These are phyloP conservation scores for Canavalia gladiata DNA, from an alignment of 306 rosid species.

Conservation along the genomic window DNA sequence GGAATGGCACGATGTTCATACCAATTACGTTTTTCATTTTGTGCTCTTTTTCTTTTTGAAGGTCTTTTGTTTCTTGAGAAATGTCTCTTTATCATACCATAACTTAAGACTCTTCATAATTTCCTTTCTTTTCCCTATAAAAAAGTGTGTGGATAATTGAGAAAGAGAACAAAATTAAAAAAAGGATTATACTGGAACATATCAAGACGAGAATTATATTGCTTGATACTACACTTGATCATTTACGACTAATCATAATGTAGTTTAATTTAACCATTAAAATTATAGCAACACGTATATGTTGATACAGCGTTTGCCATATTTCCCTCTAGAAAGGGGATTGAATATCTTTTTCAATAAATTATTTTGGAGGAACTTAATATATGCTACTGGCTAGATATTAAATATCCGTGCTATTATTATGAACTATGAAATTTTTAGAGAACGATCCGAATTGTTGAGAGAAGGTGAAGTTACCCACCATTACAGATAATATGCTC, in stretches of 20 bases:
- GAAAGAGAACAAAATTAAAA: background rate
- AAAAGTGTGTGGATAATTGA: background rate
- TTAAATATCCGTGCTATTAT: background rate
- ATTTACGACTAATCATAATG: too few species aligned
- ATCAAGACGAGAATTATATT: too few species aligned
- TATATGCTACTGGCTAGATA: background rate
- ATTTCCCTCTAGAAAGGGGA: background rate
- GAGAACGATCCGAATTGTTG: background rate
- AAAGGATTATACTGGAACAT: too few species aligned
- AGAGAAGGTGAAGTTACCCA: background rate
- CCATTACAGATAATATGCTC: background rate
- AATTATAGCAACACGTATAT: too few species aligned
- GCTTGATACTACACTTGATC: too few species aligned
- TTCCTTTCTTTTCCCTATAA: too few species aligned
- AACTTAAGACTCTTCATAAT: background rate
- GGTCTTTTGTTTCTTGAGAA: constrained; percentile 12
- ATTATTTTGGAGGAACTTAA: background rate
- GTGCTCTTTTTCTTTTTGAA: background rate
- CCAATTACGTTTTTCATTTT: background rate
- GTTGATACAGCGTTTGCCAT: too few species aligned
- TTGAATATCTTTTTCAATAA: background rate
- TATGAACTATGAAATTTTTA: background rate
- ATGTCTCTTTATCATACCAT: background rate
- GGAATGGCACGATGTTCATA: background rate
- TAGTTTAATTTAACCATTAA: too few species aligned